A percentile compares a stretch with the other conserved stretches of the same genome.
phyloP scores from a whole-genome alignment of 192 early-diverging fungal species.

The Phycomyces blakesleeanus region DNA sequence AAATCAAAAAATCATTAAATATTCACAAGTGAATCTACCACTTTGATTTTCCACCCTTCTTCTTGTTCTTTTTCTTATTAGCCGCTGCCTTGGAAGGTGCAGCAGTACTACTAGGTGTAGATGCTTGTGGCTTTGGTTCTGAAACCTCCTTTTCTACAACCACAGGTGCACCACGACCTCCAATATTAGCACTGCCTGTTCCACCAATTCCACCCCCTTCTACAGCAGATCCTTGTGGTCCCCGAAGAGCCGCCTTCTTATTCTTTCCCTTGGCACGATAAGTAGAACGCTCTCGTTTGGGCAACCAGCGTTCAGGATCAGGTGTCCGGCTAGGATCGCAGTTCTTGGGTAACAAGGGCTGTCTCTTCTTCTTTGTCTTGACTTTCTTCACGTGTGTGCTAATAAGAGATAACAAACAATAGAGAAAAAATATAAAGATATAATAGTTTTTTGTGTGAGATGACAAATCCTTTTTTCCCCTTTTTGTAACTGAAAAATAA shows the following conservation, averaged over 20 bases:
- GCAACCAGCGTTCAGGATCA: conserved; percentile 73
- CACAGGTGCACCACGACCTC: conserved; percentile 18
- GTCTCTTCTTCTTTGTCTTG: conserved; percentile 53
- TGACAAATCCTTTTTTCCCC: background rate
- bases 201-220: conserved; percentile 65
- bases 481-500: too few species aligned
- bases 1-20: background rate
- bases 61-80: background rate
- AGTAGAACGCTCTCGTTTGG: conserved; percentile 58
- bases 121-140: background rate
- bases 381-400: conserved; percentile 29
- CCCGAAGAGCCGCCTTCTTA: conserved; percentile 55
- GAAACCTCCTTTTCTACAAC: background rate
- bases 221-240: conserved; percentile 60
- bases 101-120: background rate
- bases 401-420: conserved; percentile 5
- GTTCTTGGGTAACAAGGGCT: conserved; percentile 53
- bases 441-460: conserved; percentile 2
- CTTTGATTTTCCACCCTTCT: background rate
- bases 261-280: conserved; percentile 51
- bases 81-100: background rate
- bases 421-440: too few species aligned
- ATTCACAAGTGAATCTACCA: background rate
- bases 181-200: conserved; percentile 72
- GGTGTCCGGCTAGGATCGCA: conserved; percentile 45